phyloP scores from a whole-genome alignment of 768 basidiomycete species.

The Rhodotorula paludigena region DNA sequence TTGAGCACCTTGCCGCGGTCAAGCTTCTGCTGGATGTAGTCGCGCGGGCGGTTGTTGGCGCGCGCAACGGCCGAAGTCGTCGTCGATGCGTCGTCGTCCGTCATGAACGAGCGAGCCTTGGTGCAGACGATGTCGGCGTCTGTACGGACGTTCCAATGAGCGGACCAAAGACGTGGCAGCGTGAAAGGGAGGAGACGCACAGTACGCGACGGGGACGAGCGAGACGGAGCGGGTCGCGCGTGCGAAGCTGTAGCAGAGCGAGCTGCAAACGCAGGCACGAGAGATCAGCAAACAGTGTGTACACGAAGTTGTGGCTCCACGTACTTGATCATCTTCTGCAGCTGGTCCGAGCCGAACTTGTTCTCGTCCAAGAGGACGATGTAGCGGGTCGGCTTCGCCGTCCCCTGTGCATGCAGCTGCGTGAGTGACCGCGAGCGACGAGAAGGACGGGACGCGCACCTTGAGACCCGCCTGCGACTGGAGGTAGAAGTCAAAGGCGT shows the following conservation, averaged over 20 bases:
- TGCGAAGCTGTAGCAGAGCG: conserved; percentile 39
- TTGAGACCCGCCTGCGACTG: conserved; percentile 26
- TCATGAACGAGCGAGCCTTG: conserved; percentile 34
- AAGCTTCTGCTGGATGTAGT: conserved; percentile 28
- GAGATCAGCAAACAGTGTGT: no score
- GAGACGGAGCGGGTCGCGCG: conserved; percentile 41
- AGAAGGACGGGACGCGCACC: neutral
- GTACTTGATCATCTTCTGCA: conserved; percentile 32
- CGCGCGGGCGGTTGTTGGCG: neutral
- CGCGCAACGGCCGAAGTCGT: neutral
- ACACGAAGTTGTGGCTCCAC: neutral
- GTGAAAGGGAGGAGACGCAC: neutral
- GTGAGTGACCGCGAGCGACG: neutral
- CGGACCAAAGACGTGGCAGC: neutral
- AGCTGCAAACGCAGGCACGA: conserved; percentile 6
- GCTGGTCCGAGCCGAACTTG: conserved; percentile 28
- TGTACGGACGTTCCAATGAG: neutral
- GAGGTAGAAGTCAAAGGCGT: conserved; percentile 15
- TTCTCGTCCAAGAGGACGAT: conserved; percentile 39
- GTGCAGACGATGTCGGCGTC: conserved; percentile 33
- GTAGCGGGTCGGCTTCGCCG: conserved; percentile 39
- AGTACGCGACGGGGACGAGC: conserved; percentile 36
- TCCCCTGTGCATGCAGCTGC: conserved; percentile 29
- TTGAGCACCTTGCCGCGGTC: conserved; percentile 19
- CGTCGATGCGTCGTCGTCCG: conserved; percentile 24